phyloP scores from a whole-genome alignment of 768 basidiomycete species.

The Xerocomellus chrysenteron region DNA sequence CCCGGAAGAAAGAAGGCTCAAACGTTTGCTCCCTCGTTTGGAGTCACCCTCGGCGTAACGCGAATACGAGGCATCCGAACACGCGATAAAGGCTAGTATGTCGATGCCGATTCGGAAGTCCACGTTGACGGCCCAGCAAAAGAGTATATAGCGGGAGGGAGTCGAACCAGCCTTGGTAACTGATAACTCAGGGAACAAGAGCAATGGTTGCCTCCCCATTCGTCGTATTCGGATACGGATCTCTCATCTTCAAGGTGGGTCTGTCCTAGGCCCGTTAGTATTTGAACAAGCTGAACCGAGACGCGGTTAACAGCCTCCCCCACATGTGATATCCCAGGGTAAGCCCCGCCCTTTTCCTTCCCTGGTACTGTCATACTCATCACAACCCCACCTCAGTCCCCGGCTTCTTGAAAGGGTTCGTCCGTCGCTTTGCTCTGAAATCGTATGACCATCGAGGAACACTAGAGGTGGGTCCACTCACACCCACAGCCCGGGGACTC shows the following conservation, averaged over 20 bases:
- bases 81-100: not conserved
- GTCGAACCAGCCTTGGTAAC: not conserved
- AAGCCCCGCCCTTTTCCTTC: not conserved
- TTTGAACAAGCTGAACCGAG: not conserved
- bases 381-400: constrained; percentile 42
- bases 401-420: constrained; percentile 87
- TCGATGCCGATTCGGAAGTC: not conserved
- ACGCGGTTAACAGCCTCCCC: constrained; percentile 61
- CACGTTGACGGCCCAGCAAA: not conserved
- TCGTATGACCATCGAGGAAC: constrained; percentile 94
- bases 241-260: constrained; percentile 79
- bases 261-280: not conserved
- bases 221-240: constrained; percentile 89
- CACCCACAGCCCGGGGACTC: constrained; percentile 65
- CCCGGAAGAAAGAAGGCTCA: not conserved
- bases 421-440: constrained; percentile 84
- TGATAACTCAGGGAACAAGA: not conserved
- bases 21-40: not conserved
- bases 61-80: not conserved
- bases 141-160: constrained; percentile 1
- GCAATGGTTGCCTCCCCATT: constrained; percentile 38
- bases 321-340: constrained; percentile 73
- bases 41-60: not conserved
- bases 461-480: constrained; percentile 52
- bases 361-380: not conserved